These are phyloP conservation scores for Xylaria sp. DNA, from an alignment of 2,329 filamentous ascomycete genomes.

Conservation along the genomic window DNA sequence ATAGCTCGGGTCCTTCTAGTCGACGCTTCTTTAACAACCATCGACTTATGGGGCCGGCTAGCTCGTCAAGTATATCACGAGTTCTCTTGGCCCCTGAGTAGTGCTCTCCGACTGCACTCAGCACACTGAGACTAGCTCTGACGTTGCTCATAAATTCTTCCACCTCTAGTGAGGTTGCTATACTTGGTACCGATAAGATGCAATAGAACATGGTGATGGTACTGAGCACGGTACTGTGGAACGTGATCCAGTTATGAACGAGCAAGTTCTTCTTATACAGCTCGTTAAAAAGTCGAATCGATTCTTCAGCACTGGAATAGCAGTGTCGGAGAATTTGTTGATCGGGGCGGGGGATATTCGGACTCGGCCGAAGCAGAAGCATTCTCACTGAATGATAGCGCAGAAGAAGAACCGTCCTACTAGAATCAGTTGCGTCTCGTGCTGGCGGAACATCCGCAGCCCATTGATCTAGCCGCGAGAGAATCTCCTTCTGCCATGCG, in stretches of 20 bases:
- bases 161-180: slow-evolving; percentile 53
- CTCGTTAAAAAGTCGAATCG: slow-evolving; percentile 55
- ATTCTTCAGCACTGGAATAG: slow-evolving; percentile 55
- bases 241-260: slow-evolving; percentile 60
- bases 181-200: slow-evolving; percentile 58
- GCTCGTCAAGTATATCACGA: slow-evolving; percentile 57
- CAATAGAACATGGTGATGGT: slow-evolving; percentile 64
- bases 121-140: slow-evolving; percentile 56
- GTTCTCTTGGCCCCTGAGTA: slow-evolving; percentile 62
- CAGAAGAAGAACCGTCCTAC: slow-evolving; percentile 54
- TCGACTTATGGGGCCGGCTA: slow-evolving; percentile 40
- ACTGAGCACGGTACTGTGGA: slow-evolving; percentile 60
- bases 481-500: slow-evolving; percentile 59
- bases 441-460: slow-evolving; percentile 27
- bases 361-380: slow-evolving; percentile 62
- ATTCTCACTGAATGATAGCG: slow-evolving; percentile 62
- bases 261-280: slow-evolving; percentile 58
- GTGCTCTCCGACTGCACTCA: slow-evolving; percentile 63
- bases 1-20: not conserved
- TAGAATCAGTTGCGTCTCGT: slow-evolving; percentile 44
- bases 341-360: slow-evolving; percentile 61
- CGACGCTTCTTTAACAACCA: slow-evolving; percentile 34
- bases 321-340: slow-evolving; percentile 55
- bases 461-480: slow-evolving; percentile 50
- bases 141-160: slow-evolving; percentile 57